phyloP scores from a whole-genome alignment of 768 basidiomycete species.

The Collybia mongolica region DNA sequence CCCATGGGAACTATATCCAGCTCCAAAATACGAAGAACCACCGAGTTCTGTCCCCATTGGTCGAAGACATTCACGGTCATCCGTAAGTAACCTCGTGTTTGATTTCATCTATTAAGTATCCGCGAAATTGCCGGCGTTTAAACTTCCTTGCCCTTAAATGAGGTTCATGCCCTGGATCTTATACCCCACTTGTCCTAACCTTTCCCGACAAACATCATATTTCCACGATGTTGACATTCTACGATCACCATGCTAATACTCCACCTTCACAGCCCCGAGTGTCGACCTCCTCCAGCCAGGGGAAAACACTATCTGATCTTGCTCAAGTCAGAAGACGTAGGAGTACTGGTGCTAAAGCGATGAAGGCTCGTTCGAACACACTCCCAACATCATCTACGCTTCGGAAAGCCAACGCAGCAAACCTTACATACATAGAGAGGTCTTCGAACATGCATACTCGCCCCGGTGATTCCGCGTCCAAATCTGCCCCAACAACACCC shows the following conservation, averaged over 20 bases:
- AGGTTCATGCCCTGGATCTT: constrained; percentile 5
- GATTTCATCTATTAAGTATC: constrained; percentile 9
- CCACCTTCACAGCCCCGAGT: constrained; percentile 21
- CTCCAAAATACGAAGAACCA: constrained; percentile 5
- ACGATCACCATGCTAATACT: constrained; percentile 7
- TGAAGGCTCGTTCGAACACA: constrained; percentile 17
- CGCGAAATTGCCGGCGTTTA: constrained; percentile 9
- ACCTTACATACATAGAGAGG: background rate
- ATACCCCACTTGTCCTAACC: background rate
- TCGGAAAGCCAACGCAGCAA: too few species aligned
- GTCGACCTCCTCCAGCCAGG: constrained; percentile 23
- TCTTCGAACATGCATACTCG: background rate
- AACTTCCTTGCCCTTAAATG: constrained; percentile 5
- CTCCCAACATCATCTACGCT: constrained; percentile 8
- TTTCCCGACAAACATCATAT: constrained; percentile 6
- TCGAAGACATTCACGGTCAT: constrained; percentile 13
- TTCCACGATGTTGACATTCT: constrained; percentile 11
- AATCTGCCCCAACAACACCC: constrained; percentile 13
- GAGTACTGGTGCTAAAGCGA: constrained; percentile 27
- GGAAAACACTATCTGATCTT: constrained; percentile 22
- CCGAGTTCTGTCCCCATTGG: background rate
- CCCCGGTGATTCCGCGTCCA: background rate
- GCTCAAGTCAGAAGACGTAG: constrained; percentile 30
- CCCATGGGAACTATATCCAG: constrained; percentile 32
- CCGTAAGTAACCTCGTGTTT: constrained; percentile 16